Evolutionary conservation across 2,329 filamentous ascomycete genomes (phyloP).

Genomic region (Orbilia oligospora): DNA sequence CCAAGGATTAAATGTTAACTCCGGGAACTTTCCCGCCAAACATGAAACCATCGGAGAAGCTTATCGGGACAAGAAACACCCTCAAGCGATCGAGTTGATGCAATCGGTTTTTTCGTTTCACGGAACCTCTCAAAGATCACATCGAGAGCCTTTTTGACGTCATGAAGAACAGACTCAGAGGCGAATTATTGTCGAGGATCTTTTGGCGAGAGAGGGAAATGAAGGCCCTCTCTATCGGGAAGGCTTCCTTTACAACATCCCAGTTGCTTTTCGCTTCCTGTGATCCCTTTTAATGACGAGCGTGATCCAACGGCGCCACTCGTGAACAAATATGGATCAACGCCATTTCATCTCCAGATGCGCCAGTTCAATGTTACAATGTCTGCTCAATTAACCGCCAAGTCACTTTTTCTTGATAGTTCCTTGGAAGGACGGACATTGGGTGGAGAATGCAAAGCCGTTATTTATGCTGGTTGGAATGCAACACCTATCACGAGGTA

Average conservation of each 20-base stretch:
- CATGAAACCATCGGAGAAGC: conserved; percentile 39
- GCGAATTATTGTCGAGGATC: conserved; percentile 1
- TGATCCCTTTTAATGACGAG: conserved; percentile 41
- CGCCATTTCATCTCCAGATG: conserved; percentile 43
- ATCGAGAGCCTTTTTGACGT: conserved; percentile 34
- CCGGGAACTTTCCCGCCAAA: conserved; percentile 52
- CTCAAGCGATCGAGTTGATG: conserved; percentile 13
- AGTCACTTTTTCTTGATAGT: background rate
- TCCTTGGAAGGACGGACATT: conserved; percentile 10
- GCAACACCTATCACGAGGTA: conserved; percentile 1
- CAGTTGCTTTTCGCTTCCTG: conserved; percentile 12
- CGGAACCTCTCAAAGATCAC: conserved; percentile 21
- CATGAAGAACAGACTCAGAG: conserved; percentile 19
- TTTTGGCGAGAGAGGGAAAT: conserved; percentile 42
- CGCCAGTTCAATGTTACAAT: conserved; percentile 9
- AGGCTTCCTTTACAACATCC: conserved; percentile 26
- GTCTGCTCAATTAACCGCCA: conserved; percentile 24
- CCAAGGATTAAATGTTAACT: conserved; percentile 17
- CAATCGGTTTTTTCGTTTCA: conserved; percentile 31
- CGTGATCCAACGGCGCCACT: conserved; percentile 42
- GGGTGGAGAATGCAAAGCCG: background rate
- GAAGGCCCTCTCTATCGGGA: conserved; percentile 32
- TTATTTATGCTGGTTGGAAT: conserved; percentile 9
- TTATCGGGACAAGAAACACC: conserved; percentile 54
- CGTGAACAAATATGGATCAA: conserved; percentile 31